phyloP scores from a whole-genome alignment of 495 filamentous ascomycete species.

The Clavariopsis aquatica region DNA sequence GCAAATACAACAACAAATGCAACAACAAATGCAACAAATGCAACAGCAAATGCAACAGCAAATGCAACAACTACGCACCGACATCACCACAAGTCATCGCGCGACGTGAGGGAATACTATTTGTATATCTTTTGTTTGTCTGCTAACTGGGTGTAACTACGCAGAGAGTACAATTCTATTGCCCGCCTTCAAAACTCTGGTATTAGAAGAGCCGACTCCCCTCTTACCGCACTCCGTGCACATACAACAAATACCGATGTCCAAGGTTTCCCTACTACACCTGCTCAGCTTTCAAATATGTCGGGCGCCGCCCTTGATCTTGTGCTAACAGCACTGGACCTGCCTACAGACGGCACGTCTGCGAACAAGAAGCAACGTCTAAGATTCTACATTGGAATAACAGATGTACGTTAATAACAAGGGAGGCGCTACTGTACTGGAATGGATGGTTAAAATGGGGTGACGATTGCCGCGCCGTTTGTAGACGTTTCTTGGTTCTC shows the following conservation, averaged over 20 bases:
- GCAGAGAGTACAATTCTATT: constrained; percentile 22
- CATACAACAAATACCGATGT: constrained; percentile 8
- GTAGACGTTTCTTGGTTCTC: not conserved
- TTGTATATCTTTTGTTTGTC: constrained; percentile 10
- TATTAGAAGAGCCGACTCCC: not conserved
- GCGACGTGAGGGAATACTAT: constrained; percentile 17
- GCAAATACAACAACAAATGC: no score
- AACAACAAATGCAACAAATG: no score
- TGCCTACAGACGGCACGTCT: constrained; percentile 4
- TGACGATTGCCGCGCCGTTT: constrained; percentile 2
- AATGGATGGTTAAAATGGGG: not conserved
- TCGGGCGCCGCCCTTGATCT: not conserved
- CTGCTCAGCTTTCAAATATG: constrained; percentile 17
- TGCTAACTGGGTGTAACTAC: constrained; percentile 12
- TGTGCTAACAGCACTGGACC: constrained; percentile 5
- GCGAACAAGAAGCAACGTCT: constrained; percentile 9
- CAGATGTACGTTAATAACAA: not conserved
- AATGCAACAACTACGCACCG: not conserved
- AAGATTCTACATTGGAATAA: constrained; percentile 9
- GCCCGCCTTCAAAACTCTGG: constrained; percentile 14
- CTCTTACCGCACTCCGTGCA: constrained; percentile 4
- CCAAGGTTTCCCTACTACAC: constrained; percentile 7
- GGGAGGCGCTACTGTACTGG: constrained; percentile 5
- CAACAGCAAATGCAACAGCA: no score
- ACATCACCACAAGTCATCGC: not conserved